A percentile compares a stretch with the other conserved stretches of the same genome.
Evolutionary conservation across 176 grass and related monocot species (phyloP).

Genomic region (Neostapfia colusana): DNA sequence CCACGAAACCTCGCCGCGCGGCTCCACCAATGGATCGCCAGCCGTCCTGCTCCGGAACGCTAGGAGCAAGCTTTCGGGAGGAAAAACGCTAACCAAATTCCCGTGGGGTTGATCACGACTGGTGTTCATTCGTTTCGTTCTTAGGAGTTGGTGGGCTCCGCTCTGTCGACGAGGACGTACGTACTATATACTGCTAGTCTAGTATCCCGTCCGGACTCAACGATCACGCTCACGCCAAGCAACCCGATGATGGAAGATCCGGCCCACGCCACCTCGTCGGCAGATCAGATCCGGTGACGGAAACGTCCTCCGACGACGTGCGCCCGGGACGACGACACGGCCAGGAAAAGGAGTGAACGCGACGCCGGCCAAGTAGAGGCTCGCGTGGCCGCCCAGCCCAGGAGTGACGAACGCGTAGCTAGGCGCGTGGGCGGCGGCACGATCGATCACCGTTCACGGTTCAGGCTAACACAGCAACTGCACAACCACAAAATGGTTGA

Average conservation of each 20-base stretch:
- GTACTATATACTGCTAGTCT: not conserved
- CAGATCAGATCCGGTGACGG: slow-evolving; percentile 10
- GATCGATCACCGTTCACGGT: not conserved
- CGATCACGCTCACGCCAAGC: not conserved
- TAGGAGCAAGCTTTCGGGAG: not conserved
- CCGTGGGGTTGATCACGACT: not conserved
- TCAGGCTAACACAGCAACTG: not conserved
- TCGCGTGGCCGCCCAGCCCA: slow-evolving; percentile 21
- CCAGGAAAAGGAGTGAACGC: not conserved
- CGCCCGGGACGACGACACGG: not conserved
- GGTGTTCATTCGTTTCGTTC: too few species aligned
- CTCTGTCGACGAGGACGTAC: not conserved
- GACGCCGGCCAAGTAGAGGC: slow-evolving; percentile 11
- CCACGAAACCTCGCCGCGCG: slow-evolving; percentile 71
- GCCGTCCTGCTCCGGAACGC: not conserved
- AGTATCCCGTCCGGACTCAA: not conserved
- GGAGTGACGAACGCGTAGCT: slow-evolving; percentile 6
- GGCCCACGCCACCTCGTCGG: not conserved
- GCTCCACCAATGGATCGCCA: too few species aligned
- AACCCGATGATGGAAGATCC: not conserved
- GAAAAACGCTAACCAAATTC: not conserved
- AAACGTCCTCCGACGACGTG: not conserved
- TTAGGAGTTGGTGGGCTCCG: not conserved
- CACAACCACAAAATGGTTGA: not conserved
- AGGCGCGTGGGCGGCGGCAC: not conserved